These are phyloP conservation scores for Porphyrellus cyaneotinctus DNA, from an alignment of 768 basidiomycete species.

Conservation along the genomic window DNA sequence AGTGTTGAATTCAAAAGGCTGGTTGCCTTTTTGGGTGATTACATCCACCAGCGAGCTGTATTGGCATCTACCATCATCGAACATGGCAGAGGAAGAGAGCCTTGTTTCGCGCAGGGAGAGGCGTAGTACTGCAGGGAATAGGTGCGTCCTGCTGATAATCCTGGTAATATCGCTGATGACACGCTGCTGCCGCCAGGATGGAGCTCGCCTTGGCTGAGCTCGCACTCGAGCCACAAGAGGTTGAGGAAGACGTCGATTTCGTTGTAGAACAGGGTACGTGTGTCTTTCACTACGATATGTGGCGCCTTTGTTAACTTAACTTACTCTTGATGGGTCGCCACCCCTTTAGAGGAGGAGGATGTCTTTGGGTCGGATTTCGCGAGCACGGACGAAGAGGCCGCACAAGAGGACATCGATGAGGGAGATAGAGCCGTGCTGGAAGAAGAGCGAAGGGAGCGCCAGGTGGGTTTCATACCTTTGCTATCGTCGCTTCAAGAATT, in stretches of 20 bases:
- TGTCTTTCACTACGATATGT: neutral
- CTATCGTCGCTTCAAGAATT: neutral
- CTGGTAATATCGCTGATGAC: neutral
- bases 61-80: neutral
- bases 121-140: constrained; percentile 75
- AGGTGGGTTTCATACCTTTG: constrained; percentile 7
- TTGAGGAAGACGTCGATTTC: constrained; percentile 75
- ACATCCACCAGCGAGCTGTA: neutral
- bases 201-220: constrained; percentile 66
- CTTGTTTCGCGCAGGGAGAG: constrained; percentile 56
- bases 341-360: constrained; percentile 67
- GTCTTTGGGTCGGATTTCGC: constrained; percentile 81
- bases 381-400: constrained; percentile 70
- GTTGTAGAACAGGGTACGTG: constrained; percentile 53
- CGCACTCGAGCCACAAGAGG: constrained; percentile 48
- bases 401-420: constrained; percentile 48
- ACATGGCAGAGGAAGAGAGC: constrained; percentile 15
- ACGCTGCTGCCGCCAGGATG: constrained; percentile 47
- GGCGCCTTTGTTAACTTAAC: neutral
- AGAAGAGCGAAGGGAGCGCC: constrained; percentile 51
- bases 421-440: constrained; percentile 56
- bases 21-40: constrained; percentile 4
- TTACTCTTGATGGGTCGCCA: neutral
- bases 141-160: constrained; percentile 38
- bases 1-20: constrained; percentile 14